Base-by-base conservation (phyloP, 371 early-diverging fungal species). In the Conidiobolus incongruus region DNA sequence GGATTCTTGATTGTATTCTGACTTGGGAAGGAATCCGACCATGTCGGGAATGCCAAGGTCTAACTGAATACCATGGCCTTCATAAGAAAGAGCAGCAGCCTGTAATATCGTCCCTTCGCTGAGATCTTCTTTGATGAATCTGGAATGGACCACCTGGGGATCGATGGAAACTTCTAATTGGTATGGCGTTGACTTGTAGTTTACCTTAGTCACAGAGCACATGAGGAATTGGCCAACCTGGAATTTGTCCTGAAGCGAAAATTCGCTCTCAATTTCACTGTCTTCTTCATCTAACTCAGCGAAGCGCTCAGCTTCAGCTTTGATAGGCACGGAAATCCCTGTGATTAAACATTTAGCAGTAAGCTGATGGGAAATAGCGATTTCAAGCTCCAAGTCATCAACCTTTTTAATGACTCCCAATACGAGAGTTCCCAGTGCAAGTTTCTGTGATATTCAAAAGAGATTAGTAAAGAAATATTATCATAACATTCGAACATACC, bases 51-150 rank as follows among this genome's bases (percentile, higher is more conserved):
- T 59, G 36, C 88, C 88, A 26, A 74, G 47, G 12, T 64, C 63
- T n/a, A 87, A 47, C 41, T 79, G 54, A 47, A 81, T 81, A 30
- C 88, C 88, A 47, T 78, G 85, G 58, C 84, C 88, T 55, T 87
- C 83, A 11, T 72, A 65, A 47, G 72, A 71, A 39, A 59, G 46
- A 6, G 83, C 67, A n/a, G 68, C 52, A 10, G 70, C 81, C 15
- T 66, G 50, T 28, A 83, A 46, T 13, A 62, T 70, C 54, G 70
- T 63, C 29, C 79, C 77, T 22, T 63, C 52, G 2, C 61, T 58
- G 24, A 79, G 40, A 47, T 75, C 77, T 4, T 58, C 52, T 6
- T 56, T 48, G 20, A 47, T 47, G 16, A 86, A 46, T 43, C 63
- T 62, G 12, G 60, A 60, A 50, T 82, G 77, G 24, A 77, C 70